Evolutionary conservation across 768 basidiomycete species (phyloP).

Genomic region (Suillus plorans): DNA sequence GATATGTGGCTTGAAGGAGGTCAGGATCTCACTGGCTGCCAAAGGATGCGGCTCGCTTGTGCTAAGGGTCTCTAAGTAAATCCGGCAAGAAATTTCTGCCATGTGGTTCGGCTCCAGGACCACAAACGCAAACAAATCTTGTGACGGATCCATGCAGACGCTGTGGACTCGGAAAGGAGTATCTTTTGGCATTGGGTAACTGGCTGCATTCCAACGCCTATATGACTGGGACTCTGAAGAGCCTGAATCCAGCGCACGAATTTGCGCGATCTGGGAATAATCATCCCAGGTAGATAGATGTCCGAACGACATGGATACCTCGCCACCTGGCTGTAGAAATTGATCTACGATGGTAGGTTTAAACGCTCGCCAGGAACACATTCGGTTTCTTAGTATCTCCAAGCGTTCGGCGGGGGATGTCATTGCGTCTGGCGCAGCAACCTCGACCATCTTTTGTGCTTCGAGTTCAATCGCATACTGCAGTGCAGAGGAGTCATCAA

Average conservation of each 20-base stretch:
- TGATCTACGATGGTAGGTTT: not conserved
- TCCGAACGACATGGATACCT: not conserved
- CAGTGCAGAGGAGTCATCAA: not conserved
- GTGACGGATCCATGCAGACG: not conserved
- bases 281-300: not conserved
- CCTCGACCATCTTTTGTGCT: not conserved
- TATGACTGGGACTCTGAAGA: not conserved
- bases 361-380: not conserved
- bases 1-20: not conserved
- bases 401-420: not conserved
- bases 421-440: not conserved
- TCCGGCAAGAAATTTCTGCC: not conserved
- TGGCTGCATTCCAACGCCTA: not conserved
- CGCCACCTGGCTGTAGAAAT: not conserved
- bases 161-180: not conserved
- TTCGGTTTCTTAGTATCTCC: not conserved
- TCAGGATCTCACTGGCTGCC: not conserved
- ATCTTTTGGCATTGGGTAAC: not conserved
- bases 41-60: conserved; percentile 1
- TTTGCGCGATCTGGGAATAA: not conserved
- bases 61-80: conserved; percentile 1
- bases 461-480: conserved; percentile 1
- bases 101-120: not conserved
- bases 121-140: not conserved
- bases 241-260: not conserved